Evolutionary conservation across 441 rosid species (phyloP), one percentile per base, ranked within the genome.

Genomic region (Erodium moschatum): DNA sequence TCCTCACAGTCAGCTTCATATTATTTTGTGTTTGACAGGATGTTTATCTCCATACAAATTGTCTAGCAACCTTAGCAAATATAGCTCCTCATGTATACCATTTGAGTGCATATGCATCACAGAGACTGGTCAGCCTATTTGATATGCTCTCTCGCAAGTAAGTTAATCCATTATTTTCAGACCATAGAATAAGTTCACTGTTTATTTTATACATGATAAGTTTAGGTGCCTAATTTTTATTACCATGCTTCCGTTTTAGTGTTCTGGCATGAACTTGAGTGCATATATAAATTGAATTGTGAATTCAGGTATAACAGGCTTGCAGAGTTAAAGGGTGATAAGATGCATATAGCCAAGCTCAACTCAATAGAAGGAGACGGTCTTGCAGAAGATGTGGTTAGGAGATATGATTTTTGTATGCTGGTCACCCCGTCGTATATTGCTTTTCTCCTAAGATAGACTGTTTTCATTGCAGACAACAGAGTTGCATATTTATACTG

Each of bases 71-170:
- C 67, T 81, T 95, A 82, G 99, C 97, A 70, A 95, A 95, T 85
- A 95, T 91, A 96, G 99, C 97, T 61, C 99, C 99, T 76, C 99
- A 95, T 82, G 85, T 85, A 74, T 92, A 91, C 80, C 97, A 86
- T 44, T 81, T 95, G 83, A 95, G 97, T 85, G 94, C 96, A 74
- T 91, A 91, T 83, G 97, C 99, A 76, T 95, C 97, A 18, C 97
- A 95, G 82, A 88, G 97, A 76, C 85, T 95, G 65, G 93, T 95
- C 84, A 95, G 97, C 81, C 97, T 95, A 71, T 95, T 95, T 81
- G 81, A 87, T 76, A 95, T 95, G 99, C 92, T 95, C 73, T 91
- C 99, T 58, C 88, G 91, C 77, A 95, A 95, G 99, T 95, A 88
- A 38, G 87, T 63, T 58, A 12, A 27, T 20, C 67, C 42, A 29